Evolutionary conservation across 1,284 basidiomycete species (phyloP).

Genomic region (Rhodotorula sp.): DNA sequence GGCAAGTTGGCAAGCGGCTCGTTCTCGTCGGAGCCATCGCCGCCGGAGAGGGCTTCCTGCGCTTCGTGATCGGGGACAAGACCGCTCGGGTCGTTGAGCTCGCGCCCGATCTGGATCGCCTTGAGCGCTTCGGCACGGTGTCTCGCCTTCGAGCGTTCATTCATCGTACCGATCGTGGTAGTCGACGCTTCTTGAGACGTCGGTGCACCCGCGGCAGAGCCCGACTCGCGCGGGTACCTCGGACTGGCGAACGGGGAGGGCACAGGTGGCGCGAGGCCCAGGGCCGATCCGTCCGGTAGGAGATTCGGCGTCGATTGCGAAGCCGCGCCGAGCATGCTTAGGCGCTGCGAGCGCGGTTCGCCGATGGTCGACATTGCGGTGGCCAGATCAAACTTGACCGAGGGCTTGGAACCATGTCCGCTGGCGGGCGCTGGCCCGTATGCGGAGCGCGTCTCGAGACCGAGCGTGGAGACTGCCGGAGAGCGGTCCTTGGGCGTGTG

Average conservation of each 20-base stretch:
- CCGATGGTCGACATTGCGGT: not conserved
- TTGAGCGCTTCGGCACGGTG: slow-evolving; percentile 33
- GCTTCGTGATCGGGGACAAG: slow-evolving; percentile 11
- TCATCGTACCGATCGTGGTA: slow-evolving; percentile 1
- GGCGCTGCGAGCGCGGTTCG: slow-evolving; percentile 10
- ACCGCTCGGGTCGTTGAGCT: slow-evolving; percentile 30
- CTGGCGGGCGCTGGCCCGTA: not conserved
- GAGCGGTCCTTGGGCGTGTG: slow-evolving; percentile 33
- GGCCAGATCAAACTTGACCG: slow-evolving; percentile 27
- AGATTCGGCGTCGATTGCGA: not conserved
- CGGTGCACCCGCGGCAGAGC: not conserved
- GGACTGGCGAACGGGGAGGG: not conserved
- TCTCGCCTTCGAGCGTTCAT: slow-evolving; percentile 36
- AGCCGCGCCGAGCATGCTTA: slow-evolving; percentile 2
- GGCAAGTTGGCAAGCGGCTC: slow-evolving; percentile 33
- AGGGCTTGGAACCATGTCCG: not conserved
- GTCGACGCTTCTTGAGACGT: not conserved
- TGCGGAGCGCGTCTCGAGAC: not conserved
- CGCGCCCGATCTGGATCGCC: slow-evolving; percentile 30
- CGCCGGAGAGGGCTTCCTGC: not conserved
- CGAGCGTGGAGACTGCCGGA: slow-evolving; percentile 23
- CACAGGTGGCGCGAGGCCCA: slow-evolving; percentile 4
- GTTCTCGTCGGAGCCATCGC: slow-evolving; percentile 29
- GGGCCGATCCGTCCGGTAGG: not conserved
- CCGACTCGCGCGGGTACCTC: not conserved